Evolutionary conservation across 768 basidiomycete genomes (phyloP).

Genomic region (Trametes cingulata): DNA sequence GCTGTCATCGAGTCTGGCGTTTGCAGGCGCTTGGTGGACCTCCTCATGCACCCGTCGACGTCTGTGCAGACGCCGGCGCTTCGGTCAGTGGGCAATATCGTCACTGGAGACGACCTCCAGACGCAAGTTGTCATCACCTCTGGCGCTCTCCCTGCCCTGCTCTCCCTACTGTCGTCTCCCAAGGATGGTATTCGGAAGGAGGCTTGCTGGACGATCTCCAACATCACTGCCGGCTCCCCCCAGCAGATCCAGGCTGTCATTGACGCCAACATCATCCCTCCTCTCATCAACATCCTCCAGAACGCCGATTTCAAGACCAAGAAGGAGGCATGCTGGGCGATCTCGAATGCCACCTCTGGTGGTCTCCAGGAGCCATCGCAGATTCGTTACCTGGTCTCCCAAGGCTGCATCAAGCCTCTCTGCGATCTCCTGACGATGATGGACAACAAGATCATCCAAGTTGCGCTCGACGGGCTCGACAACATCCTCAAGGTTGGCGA

Average conservation of each 20-base stretch:
- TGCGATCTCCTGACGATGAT: constrained; percentile 96
- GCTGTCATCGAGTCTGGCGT: constrained; percentile 99
- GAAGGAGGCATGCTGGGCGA: constrained; percentile 99
- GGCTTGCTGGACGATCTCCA: constrained; percentile 99
- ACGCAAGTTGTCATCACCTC: constrained; percentile 99
- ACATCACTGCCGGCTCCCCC: constrained; percentile 95
- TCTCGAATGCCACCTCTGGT: constrained; percentile 98
- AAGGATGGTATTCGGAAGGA: constrained; percentile 99
- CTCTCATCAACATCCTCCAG: constrained; percentile 96
- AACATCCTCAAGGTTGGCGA: constrained; percentile 99
- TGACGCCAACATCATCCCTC: constrained; percentile 97
- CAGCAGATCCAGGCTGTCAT: constrained; percentile 97
- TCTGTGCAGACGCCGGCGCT: constrained; percentile 98
- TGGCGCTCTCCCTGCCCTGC: constrained; percentile 92
- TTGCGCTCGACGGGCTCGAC: constrained; percentile 96
- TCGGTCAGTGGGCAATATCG: constrained; percentile 98
- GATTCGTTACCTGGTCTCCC: constrained; percentile 95
- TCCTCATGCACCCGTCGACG: constrained; percentile 92
- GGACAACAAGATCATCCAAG: constrained; percentile 99
- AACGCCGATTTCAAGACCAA: constrained; percentile 99
- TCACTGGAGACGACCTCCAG: constrained; percentile 98
- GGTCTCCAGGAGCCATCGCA: constrained; percentile 95
- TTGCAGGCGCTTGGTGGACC: constrained; percentile 94
- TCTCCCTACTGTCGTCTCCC: constrained; percentile 89
- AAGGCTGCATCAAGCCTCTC: constrained; percentile 98